These are phyloP conservation scores for Sporothrix protearum DNA, from an alignment of 2,329 filamentous ascomycete genomes.

Conservation along the genomic window DNA sequence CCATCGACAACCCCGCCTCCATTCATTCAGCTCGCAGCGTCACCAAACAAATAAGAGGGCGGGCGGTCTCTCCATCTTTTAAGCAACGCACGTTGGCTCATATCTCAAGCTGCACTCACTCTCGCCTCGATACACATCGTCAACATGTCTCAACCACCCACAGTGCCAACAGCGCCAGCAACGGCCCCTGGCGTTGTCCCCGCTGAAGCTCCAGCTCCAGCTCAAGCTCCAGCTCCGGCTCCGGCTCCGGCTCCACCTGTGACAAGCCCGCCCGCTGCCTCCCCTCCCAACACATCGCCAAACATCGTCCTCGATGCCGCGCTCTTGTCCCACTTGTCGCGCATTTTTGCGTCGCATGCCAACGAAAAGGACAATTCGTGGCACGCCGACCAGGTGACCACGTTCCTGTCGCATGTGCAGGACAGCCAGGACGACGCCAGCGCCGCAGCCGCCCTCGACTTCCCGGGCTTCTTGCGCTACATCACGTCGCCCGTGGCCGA, in stretches of 20 bases:
- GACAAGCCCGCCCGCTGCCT: not conserved
- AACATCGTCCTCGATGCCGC: constrained; percentile 37
- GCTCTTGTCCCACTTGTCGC: constrained; percentile 44
- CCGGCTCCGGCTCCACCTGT: not conserved
- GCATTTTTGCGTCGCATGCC: constrained; percentile 46
- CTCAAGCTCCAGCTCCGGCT: not conserved
- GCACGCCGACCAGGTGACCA: constrained; percentile 44
- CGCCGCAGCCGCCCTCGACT: constrained; percentile 40
- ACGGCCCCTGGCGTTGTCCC: not conserved
- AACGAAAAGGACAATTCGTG: constrained; percentile 42
- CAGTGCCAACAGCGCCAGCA: not conserved
- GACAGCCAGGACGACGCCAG: constrained; percentile 37
- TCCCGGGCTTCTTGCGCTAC: constrained; percentile 51
- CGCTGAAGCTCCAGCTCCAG: not conserved
- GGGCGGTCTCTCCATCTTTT: not conserved
- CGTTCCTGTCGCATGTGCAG: constrained; percentile 49
- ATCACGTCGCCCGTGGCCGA: constrained; percentile 52
- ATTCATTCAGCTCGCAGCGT: not conserved
- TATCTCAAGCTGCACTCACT: not conserved
- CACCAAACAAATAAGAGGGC: not conserved
- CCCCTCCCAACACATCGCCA: not conserved
- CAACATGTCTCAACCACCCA: not conserved
- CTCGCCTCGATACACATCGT: too few relatives aligned
- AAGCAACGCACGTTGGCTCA: too few relatives aligned
- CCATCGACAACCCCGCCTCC: not conserved